Conservation (phyloP, 108 stramenopile species). For the Aurantiochytrium sp. region DNA sequence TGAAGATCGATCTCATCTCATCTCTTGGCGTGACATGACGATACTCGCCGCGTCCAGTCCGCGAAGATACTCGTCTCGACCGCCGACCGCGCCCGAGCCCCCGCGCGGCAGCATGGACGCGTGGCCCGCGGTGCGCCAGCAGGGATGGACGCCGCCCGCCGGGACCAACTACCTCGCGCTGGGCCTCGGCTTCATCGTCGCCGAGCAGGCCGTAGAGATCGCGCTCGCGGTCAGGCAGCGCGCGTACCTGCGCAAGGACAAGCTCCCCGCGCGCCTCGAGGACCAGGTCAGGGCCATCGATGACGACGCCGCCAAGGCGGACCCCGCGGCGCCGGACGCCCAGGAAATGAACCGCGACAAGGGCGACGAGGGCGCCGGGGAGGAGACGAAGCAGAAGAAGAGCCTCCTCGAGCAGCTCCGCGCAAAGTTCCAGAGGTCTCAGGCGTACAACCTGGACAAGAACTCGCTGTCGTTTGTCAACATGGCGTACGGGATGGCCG, state of each 20-base stretch:
- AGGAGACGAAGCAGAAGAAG: not conserved
- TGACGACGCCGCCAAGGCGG: not conserved
- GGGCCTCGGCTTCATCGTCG: conserved; percentile 19
- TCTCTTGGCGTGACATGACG: too few relatives aligned
- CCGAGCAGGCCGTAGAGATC: not conserved
- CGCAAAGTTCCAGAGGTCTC: conserved; percentile 70
- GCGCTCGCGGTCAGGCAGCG: not conserved
- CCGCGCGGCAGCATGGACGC: not conserved
- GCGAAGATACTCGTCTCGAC: too few relatives aligned
- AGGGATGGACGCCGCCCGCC: not conserved
- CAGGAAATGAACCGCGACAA: not conserved
- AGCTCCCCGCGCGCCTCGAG: conserved; percentile 23
- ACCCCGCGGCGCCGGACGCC: not conserved
- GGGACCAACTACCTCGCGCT: not conserved
- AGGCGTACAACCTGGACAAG: conserved; percentile 82
- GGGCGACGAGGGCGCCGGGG: not conserved
- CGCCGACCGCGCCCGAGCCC: too few relatives aligned
- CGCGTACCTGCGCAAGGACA: not conserved
- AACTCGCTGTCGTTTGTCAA: conserved; percentile 77
- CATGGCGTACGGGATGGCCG: conserved; percentile 61
- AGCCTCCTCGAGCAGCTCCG: conserved; percentile 72
- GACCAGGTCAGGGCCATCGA: not conserved
- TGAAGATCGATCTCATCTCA: too few relatives aligned
- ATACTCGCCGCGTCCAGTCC: too few relatives aligned
- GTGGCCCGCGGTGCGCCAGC: not conserved